Evolutionary conservation across 2,329 filamentous ascomycete species (phyloP), one percentile per base, ranked within the genome.

Genomic region (Sarocladium kiliense): DNA sequence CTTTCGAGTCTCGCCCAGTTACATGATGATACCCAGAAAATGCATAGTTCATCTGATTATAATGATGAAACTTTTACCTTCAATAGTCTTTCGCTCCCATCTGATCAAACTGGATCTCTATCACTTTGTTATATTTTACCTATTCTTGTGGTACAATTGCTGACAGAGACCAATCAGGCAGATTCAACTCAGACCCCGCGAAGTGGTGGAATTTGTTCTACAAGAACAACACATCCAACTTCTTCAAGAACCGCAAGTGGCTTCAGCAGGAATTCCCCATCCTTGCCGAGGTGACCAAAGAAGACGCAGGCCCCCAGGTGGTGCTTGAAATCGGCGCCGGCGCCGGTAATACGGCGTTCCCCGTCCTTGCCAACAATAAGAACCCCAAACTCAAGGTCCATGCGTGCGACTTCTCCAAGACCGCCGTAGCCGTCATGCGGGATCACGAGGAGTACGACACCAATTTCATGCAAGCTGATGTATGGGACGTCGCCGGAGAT

Each of bases 191-290:
- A 45, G 84, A 95, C 61, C 94, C 94, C 0, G 92, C 90, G 59
- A 96, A 91, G 71, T 97, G 91, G 90, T 99, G 94, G 94, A 94
- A 99, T 66, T 76, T 88, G 55, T 99, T 99, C 74, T 99, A 99
- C 78, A 92, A 94, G 74, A 96, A 97, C 75, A 97, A 99, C 73
- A 89, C 89, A 19, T 83, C 87, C 64, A 97, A 97, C 67, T 99
- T 99, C 74, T 99, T 99, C 84, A 99, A 99, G 74, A 89, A 99
- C 68, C 84, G 94, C 60, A 97, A 97, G 70, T 99, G 94, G 94
- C 76, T 99, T 30, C 87, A 88, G 60, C 93, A 97, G 70, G 94
- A 99, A 70, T 99, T 99, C 61, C 94, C 94, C 0, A 76, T 97
- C 3, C 76, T 99, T n/a, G 82, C 80, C 23, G 81, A 89, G 56